Evolutionary conservation across 495 filamentous ascomycete genomes (phyloP).

Genomic region (Penicillium pancosmium): DNA sequence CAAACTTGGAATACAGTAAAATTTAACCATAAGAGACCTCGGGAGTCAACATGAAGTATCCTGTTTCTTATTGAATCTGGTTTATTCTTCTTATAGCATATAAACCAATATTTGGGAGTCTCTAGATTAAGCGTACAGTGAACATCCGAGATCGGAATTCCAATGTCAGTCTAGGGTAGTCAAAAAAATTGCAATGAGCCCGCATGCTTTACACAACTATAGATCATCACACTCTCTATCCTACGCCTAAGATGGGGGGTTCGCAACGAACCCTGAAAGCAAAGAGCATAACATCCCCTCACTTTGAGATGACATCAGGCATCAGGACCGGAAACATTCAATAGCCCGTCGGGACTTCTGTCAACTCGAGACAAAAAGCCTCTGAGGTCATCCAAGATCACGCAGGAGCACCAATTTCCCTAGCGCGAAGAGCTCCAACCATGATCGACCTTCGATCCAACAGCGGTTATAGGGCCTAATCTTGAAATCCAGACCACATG

Average conservation of each 20-base stretch:
- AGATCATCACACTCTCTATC: not conserved
- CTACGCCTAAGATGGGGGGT: not conserved
- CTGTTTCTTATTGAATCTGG: too few species aligned
- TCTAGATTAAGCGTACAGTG: too few species aligned
- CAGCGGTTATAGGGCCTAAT: conserved; percentile 1
- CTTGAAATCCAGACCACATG: not conserved
- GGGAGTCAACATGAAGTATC: too few species aligned
- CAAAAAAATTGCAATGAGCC: not conserved
- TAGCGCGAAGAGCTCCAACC: conserved; percentile 6
- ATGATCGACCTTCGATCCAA: conserved; percentile 3
- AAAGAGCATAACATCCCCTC: conserved; percentile 1
- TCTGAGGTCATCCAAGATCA: conserved; percentile 6
- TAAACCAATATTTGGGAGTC: too few species aligned
- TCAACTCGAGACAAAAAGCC: not conserved
- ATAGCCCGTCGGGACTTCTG: not conserved
- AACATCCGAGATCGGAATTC: too few species aligned
- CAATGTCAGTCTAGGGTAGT: too few species aligned
- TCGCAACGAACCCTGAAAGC: not conserved
- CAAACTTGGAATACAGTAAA: too few species aligned
- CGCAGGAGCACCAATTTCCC: not conserved
- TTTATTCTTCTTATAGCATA: too few species aligned
- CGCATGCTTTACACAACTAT: not conserved
- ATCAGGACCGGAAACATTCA: not conserved
- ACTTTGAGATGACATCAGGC: conserved; percentile 9
- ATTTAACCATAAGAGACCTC: too few species aligned